Base-by-base conservation (phyloP, 2,329 filamentous ascomycete species). In the Pseudopithomyces maydicus region DNA sequence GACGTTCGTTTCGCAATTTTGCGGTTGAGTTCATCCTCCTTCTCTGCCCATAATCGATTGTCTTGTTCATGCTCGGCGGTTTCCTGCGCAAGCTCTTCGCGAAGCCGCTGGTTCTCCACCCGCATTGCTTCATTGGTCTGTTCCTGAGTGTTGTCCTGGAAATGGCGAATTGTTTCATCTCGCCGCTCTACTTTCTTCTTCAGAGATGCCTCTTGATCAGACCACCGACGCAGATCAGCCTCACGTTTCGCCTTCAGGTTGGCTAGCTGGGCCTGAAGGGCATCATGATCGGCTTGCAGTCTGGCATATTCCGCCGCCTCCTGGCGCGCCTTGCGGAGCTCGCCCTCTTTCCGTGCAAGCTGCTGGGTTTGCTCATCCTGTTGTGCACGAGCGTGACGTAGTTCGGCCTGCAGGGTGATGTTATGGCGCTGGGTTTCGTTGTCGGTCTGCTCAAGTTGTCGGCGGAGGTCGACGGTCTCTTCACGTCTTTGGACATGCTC, bases 231-330 rank as follows among this genome's bases (percentile, higher is more conserved):
- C 17, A 65, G 52, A 26, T 78, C 76, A 26, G 84, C 80, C 54
- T 89, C 83, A 12, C 95, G 81, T 56, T 92, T 90, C 46, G 86
- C 83, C 67, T 90, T 88, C 10, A 95, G 80, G 49, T 89, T 88
- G 45, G 89, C 85, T 50, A 96, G 86, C 71, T 95, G 90, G n/a
- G 85, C 83, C 59, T 81, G 85, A 49, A 96, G 79, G 7, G 88
- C 78, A 11, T 84, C 84, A 70, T 94, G 89, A 66, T 94, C 90
- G 54, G 84, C 86, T 61, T 83, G 83, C 67, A 95, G 88, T 22
- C 90, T 87, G 5, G 70, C 68, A 52, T 67, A 73, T 52, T 77
- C 75, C 12, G 67, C 71, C 52, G 74, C 71, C 52, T 75, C 73
- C 52, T 72, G 69, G 45, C 69, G 70, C 19, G 74, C 73, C 46